Base-by-base conservation (phyloP, 768 basidiomycete species). In the Saitozyma sp. region DNA sequence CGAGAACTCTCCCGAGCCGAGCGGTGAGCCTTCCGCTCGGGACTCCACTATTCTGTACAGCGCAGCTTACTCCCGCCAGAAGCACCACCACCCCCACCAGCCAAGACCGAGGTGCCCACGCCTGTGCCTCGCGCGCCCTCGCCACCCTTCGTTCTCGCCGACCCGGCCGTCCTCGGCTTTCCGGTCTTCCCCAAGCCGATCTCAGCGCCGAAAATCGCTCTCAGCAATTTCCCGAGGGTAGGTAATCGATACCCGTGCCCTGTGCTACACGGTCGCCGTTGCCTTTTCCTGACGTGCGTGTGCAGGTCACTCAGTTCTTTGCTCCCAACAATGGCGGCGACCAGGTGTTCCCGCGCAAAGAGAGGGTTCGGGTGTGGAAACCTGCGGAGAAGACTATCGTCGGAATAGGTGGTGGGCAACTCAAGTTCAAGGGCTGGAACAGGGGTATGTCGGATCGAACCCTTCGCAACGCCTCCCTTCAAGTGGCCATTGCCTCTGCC, bases 181-280 rank as follows among this genome's bases (percentile, higher is more conserved):
- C 74, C 74, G 0, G 68, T 75, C 9, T 75, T 63, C 53, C 39
- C 65, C 13, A 73, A 67, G 52, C 74, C 74, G 6, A 75, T 75
- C 57, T 50, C 62, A n/a, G 56, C 62, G 17, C 69, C 71, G n/a
- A 67, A 71, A 39, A 61, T 73, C 49, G 51, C 50, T 7, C 61
- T 75, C 16, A 63, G 74, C 7, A 41, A 54, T 13, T 73, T 75
- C 56, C 74, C 74, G 53, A 73, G 58, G 51, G 73, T 71, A 49
- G 62, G 71, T 51, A 4, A 1, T n/a, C 20, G 9, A 8, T 37
- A 13, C 48, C 43, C 19, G 50, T 19, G 20, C 9, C 9, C 20
- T 39, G 20, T 16, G 9, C 29, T 4, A 60, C 37, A 42, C 5
- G 29, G 29, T 29, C 29, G 29, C 29, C 19, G 39, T 54, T 61